Conservation (phyloP, 208 protist species). For the Leishmania tarentolae region DNA sequence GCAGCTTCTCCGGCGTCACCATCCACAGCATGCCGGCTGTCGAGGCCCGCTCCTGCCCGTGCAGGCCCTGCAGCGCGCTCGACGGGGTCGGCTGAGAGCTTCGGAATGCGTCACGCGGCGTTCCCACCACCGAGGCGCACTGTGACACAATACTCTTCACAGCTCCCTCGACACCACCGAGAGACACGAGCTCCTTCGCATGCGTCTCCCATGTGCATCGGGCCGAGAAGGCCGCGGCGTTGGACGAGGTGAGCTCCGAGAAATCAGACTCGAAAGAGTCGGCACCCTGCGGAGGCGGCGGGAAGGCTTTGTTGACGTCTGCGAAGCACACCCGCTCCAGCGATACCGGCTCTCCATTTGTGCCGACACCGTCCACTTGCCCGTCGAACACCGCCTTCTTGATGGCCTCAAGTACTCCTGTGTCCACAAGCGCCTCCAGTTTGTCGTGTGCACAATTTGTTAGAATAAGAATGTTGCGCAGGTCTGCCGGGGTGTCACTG, state of each 20-base stretch:
- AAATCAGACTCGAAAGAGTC: constrained; percentile 90
- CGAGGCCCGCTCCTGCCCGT: constrained; percentile 85
- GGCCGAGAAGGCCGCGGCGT: constrained; percentile 53
- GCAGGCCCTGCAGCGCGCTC: constrained; percentile 44
- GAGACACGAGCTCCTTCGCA: constrained; percentile 59
- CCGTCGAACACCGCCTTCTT: constrained; percentile 60
- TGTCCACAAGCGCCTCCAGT: constrained; percentile 77
- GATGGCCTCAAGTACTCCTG: constrained; percentile 70
- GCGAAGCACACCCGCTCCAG: constrained; percentile 88
- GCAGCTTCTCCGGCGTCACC: constrained; percentile 74
- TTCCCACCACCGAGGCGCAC: constrained; percentile 71
- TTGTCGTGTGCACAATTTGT: constrained; percentile 68
- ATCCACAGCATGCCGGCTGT: constrained; percentile 88
- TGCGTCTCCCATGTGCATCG: constrained; percentile 72
- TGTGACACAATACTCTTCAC: constrained; percentile 72
- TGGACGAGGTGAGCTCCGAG: constrained; percentile 56
- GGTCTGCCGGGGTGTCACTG: constrained; percentile 22
- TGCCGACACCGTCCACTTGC: constrained; percentile 3
- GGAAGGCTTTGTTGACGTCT: constrained; percentile 71
- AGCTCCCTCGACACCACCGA: constrained; percentile 66
- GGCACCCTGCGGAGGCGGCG: constrained; percentile 56
- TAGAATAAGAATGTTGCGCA: constrained; percentile 85
- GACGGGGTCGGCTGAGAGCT: constrained; percentile 69
- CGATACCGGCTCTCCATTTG: constrained; percentile 8
- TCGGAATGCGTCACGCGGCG: constrained; percentile 76